A percentile compares a stretch with the other conserved stretches of the same genome.
Conservation (phyloP, 306 rosid species). For the Quercus berberidifolia region DNA sequence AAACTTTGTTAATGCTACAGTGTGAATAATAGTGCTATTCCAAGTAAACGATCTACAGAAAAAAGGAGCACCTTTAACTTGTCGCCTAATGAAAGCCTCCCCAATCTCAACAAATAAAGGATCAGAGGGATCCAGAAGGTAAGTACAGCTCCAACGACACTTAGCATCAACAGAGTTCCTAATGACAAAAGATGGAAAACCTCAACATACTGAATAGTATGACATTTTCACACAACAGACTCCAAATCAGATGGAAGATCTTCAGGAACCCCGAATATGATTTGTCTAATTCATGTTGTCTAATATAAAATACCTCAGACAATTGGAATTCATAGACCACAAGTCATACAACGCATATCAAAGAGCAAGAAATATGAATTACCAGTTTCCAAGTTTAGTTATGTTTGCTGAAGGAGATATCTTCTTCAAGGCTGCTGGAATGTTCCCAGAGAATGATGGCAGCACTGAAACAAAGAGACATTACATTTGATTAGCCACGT, state of each 20-base stretch:
- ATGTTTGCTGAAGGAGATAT: slow-evolving; percentile 79
- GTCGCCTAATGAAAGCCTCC: slow-evolving; percentile 70
- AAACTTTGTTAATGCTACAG: background rate
- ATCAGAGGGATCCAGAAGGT: slow-evolving; percentile 94
- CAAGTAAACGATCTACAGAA: background rate
- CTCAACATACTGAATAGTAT: slow-evolving; percentile 20
- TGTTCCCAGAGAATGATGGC: slow-evolving; percentile 95
- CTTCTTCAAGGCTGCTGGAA: slow-evolving; percentile 70
- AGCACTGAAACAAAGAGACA: slow-evolving; percentile 54
- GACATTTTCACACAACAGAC: slow-evolving; percentile 4
- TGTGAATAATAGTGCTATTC: background rate
- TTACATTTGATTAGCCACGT: slow-evolving; percentile 6
- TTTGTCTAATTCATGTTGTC: background rate
- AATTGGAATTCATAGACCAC: slow-evolving; percentile 1
- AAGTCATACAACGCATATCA: slow-evolving; percentile 3
- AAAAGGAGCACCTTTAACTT: slow-evolving; percentile 63
- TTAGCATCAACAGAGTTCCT: slow-evolving; percentile 81
- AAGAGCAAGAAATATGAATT: slow-evolving; percentile 21
- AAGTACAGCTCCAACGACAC: slow-evolving; percentile 89
- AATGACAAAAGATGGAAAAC: slow-evolving; percentile 19
- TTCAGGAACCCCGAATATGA: slow-evolving; percentile 8
- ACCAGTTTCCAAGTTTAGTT: slow-evolving; percentile 95
- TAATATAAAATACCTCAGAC: background rate
- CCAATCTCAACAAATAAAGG: slow-evolving; percentile 88
- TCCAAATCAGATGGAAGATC: background rate